Conservation (phyloP, 352 stramenopile genomes). For the Globisporangium rhizosaccharum region DNA sequence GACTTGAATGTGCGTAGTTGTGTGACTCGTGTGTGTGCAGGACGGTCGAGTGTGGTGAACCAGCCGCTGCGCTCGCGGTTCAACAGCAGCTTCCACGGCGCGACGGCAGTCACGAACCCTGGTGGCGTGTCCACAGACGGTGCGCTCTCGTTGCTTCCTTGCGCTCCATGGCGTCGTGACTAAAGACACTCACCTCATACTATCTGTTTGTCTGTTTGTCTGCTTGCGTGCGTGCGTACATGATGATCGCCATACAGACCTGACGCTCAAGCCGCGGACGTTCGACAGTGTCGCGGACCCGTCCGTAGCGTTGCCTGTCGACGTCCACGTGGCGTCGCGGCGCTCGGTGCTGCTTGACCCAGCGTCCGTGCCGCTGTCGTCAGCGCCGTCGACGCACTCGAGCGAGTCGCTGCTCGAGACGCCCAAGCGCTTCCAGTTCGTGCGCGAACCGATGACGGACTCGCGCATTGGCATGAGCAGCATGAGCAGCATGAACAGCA, state of each 20-base stretch:
- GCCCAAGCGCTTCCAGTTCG: conserved; percentile 75
- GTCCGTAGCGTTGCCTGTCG: conserved; percentile 12
- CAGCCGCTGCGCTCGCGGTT: conserved; percentile 42
- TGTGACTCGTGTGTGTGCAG: not conserved
- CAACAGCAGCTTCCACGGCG: conserved; percentile 36
- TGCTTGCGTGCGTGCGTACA: no score
- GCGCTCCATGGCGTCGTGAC: no score
- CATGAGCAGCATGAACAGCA: no score
- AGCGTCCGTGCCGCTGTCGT: conserved; percentile 20
- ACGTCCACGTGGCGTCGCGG: conserved; percentile 21
- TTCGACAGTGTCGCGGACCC: conserved; percentile 14
- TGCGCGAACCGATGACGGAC: conserved; percentile 58
- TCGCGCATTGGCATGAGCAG: conserved; percentile 28
- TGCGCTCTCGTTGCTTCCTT: conserved; percentile 5
- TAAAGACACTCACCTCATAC: not conserved
- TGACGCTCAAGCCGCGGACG: conserved; percentile 35
- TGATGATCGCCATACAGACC: conserved; percentile 19
- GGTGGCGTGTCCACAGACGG: conserved; percentile 30
- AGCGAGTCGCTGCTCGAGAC: conserved; percentile 38
- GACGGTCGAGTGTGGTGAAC: conserved; percentile 36
- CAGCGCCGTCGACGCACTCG: conserved; percentile 22
- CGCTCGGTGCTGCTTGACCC: conserved; percentile 16
- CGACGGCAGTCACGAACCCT: conserved; percentile 18
- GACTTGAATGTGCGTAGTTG: not conserved
- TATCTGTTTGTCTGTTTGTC: not conserved